Percentiles rank a stretch among this genome's conserved stretches.
phyloP scores from a whole-genome alignment of 805 yeast genomes.

The Teunomyces stri region DNA sequence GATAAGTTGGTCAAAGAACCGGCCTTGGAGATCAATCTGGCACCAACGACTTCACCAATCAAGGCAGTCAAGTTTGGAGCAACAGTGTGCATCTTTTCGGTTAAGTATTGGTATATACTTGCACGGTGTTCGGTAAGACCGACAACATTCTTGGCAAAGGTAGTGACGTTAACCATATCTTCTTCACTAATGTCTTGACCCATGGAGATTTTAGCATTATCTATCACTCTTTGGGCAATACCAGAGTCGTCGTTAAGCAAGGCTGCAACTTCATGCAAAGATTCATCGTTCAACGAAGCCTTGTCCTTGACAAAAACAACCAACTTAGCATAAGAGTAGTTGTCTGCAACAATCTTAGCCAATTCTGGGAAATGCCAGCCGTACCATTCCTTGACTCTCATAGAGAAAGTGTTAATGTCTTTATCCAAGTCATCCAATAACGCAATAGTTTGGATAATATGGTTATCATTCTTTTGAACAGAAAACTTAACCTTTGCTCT shows the following conservation, averaged over 20 bases:
- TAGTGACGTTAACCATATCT: conserved; percentile 87
- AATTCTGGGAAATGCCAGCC: conserved; percentile 99
- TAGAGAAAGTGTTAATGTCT: conserved; percentile 94
- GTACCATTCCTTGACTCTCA: conserved; percentile 98
- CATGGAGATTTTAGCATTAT: conserved; percentile 96
- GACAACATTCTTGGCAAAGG: conserved; percentile 92
- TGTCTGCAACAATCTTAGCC: conserved; percentile 87
- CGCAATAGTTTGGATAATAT: conserved; percentile 98
- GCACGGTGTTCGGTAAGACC: conserved; percentile 88
- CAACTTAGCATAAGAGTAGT: conserved; percentile 80
- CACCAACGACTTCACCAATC: conserved; percentile 99
- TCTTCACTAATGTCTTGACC: conserved; percentile 96
- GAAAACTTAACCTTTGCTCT: conserved; percentile 98
- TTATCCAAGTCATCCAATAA: conserved; percentile 95
- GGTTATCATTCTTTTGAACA: conserved; percentile 98
- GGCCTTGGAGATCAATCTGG: conserved; percentile 96
- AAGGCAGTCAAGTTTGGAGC: conserved; percentile 96
- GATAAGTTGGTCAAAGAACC: conserved; percentile 96
- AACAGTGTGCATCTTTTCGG: conserved; percentile 95
- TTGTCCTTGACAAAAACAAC: conserved; percentile 85
- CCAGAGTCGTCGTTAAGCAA: conserved; percentile 90
- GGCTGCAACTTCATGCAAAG: conserved; percentile 89
- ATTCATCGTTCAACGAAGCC: conserved; percentile 84
- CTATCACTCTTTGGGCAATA: conserved; percentile 82
- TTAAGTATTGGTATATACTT: conserved; percentile 77